These are phyloP conservation scores for Chamaecrista fasciculata DNA, from an alignment of 306 rosid species.

Conservation along the genomic window DNA sequence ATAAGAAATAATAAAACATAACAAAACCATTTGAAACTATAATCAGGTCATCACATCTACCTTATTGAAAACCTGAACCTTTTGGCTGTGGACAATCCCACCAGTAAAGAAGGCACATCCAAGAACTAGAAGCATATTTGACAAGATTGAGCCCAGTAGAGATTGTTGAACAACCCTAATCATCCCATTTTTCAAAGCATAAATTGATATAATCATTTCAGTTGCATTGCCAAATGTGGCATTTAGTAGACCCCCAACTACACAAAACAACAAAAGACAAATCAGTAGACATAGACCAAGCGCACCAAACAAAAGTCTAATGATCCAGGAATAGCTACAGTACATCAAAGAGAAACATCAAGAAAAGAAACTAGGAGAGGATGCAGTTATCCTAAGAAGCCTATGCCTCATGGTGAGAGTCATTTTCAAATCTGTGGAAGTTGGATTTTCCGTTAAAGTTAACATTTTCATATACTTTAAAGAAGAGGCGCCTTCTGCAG, in stretches of 20 bases:
- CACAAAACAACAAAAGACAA: conserved; percentile 29
- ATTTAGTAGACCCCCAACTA: conserved; percentile 91
- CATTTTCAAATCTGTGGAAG: not conserved
- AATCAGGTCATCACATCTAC: conserved; percentile 36
- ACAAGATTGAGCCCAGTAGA: conserved; percentile 79
- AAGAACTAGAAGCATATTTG: conserved; percentile 92
- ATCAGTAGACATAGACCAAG: not conserved
- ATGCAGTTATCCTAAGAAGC: not conserved
- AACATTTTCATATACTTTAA: not conserved
- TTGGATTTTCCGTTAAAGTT: not conserved
- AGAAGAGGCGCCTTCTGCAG: not conserved
- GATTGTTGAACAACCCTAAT: conserved; percentile 94
- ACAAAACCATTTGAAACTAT: not conserved
- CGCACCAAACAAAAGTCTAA: not conserved
- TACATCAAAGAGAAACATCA: not conserved
- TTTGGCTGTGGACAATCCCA: conserved; percentile 60
- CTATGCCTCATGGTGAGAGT: not conserved
- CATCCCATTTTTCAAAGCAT: conserved; percentile 82
- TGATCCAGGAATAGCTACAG: not conserved
- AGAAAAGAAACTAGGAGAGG: not conserved
- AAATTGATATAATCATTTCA: conserved; percentile 86
- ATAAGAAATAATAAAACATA: not conserved
- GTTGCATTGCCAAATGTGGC: conserved; percentile 94
- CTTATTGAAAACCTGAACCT: conserved; percentile 70
- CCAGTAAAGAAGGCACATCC: conserved; percentile 93